Percentiles rank a stretch among this genome's conserved stretches.
These are phyloP conservation scores for Melanogaster broomeanus DNA, from an alignment of 768 basidiomycete species.

Conservation along the genomic window DNA sequence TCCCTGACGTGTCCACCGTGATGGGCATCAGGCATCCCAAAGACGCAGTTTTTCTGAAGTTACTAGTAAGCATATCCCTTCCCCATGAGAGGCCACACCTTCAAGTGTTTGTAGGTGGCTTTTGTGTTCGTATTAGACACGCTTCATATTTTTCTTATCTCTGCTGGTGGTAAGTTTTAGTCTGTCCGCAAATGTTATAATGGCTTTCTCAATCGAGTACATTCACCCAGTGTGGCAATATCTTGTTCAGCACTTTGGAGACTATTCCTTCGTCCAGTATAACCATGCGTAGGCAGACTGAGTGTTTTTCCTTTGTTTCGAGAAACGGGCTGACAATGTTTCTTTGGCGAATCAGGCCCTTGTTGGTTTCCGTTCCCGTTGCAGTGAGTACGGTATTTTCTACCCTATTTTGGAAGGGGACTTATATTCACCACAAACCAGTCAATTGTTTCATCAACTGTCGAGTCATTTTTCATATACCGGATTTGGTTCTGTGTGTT, in stretches of 20 bases:
- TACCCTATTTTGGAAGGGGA: slow-evolving; percentile 6
- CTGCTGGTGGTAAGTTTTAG: slow-evolving; percentile 14
- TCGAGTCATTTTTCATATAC: no score
- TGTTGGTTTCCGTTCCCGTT: slow-evolving; percentile 19
- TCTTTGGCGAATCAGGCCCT: slow-evolving; percentile 11
- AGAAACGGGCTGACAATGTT: slow-evolving; percentile 4
- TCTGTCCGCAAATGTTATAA: background rate
- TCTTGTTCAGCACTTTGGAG: slow-evolving; percentile 23
- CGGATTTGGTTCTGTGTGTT: no score
- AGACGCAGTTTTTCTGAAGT: slow-evolving; percentile 13
- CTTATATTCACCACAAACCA: slow-evolving; percentile 21
- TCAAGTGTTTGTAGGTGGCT: slow-evolving; percentile 17
- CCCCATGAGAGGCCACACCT: background rate
- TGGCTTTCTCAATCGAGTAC: slow-evolving; percentile 1
- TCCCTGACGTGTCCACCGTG: slow-evolving; percentile 1
- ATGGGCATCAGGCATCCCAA: slow-evolving; percentile 13
- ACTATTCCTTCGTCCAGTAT: slow-evolving; percentile 5
- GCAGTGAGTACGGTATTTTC: slow-evolving; percentile 13
- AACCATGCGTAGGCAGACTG: slow-evolving; percentile 21
- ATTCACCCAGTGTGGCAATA: slow-evolving; percentile 24
- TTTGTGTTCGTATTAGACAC: no score
- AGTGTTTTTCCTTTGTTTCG: slow-evolving; percentile 5
- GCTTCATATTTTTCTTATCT: slow-evolving; percentile 19
- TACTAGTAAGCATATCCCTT: slow-evolving; percentile 6
- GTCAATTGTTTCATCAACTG: no score